A percentile compares a stretch with the other conserved stretches of the same genome.
phyloP scores from a whole-genome alignment of 2,329 filamentous ascomycete species.

The Aspergillus glaucus region DNA sequence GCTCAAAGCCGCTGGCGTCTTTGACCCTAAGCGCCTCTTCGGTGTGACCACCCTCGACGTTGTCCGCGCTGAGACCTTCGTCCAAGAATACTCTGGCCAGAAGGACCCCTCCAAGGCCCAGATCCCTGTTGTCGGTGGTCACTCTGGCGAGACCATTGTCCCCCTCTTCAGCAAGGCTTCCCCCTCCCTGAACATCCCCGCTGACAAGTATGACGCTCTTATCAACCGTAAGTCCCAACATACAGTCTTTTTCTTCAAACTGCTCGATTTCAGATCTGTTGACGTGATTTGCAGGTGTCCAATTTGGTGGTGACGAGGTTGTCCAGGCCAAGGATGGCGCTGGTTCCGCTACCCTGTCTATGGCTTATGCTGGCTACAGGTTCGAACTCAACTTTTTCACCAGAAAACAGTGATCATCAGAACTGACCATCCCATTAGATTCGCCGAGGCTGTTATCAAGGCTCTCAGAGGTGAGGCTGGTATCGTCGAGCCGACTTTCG shows the following conservation, averaged over 20 bases:
- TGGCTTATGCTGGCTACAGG: constrained; percentile 94
- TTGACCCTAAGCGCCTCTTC: constrained; percentile 92
- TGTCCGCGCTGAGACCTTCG: constrained; percentile 95
- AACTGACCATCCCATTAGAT: constrained; percentile 48
- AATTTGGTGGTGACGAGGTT: constrained; percentile 96
- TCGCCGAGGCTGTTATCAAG: constrained; percentile 89
- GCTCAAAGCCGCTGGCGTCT: constrained; percentile 85
- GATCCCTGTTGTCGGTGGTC: constrained; percentile 90
- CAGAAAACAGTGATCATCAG: background rate
- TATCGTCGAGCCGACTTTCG: constrained; percentile 88
- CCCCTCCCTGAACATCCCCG: constrained; percentile 71
- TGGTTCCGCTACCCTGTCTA: constrained; percentile 85
- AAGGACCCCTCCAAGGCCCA: constrained; percentile 74
- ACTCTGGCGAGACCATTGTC: constrained; percentile 97
- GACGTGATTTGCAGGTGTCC: constrained; percentile 53
- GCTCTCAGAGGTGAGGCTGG: constrained; percentile 84
- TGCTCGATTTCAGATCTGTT: background rate
- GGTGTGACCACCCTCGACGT: constrained; percentile 98
- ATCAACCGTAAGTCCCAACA: constrained; percentile 62
- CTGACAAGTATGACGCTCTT: constrained; percentile 82
- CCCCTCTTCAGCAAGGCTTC: constrained; percentile 90
- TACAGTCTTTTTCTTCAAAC: background rate
- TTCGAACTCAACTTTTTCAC: constrained; percentile 37
- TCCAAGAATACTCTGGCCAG: constrained; percentile 75
- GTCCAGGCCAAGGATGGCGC: constrained; percentile 91